Percentiles rank a stretch among this genome's conserved stretches.
Evolutionary conservation across 768 basidiomycete species (phyloP).

Genomic region (Russula emetica): DNA sequence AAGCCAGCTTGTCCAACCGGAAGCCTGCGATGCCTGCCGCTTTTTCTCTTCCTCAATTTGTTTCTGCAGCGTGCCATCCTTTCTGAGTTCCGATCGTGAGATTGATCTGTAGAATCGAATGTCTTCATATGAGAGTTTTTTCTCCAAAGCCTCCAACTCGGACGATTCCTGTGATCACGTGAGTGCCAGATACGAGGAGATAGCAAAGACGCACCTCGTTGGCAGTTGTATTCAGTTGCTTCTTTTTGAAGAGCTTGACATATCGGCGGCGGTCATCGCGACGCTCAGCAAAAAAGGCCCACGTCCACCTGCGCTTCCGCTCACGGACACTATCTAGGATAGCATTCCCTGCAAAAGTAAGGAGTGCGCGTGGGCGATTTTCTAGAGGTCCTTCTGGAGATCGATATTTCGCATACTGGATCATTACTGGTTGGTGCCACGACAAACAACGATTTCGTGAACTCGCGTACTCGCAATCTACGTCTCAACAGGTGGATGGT

Average conservation of each 20-base stretch:
- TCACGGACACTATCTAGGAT: constrained; percentile 83
- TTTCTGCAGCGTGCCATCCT: constrained; percentile 68
- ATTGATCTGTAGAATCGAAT: constrained; percentile 97
- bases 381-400: constrained; percentile 55
- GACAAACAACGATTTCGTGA: constrained; percentile 24
- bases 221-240: constrained; percentile 49
- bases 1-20: constrained; percentile 69
- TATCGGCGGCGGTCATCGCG: constrained; percentile 84
- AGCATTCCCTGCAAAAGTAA: constrained; percentile 74
- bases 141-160: constrained; percentile 63
- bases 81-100: constrained; percentile 79
- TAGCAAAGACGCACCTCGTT: constrained; percentile 45
- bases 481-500: constrained; percentile 96
- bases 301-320: constrained; percentile 80
- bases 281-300: constrained; percentile 84
- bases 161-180: constrained; percentile 43
- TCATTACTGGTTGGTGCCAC: constrained; percentile 10
- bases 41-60: constrained; percentile 65
- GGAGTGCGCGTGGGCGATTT: constrained; percentile 62
- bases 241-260: constrained; percentile 79
- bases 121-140: constrained; percentile 86
- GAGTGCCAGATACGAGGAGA: constrained; percentile 12
- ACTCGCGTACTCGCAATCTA: constrained; percentile 58
- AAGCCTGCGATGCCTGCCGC: constrained; percentile 44
- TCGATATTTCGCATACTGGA: constrained; percentile 78